Percentiles rank a stretch among this genome's conserved stretches.
Conservation (phyloP, 441 rosid species). For the Bocquillonia castaneifolia region DNA sequence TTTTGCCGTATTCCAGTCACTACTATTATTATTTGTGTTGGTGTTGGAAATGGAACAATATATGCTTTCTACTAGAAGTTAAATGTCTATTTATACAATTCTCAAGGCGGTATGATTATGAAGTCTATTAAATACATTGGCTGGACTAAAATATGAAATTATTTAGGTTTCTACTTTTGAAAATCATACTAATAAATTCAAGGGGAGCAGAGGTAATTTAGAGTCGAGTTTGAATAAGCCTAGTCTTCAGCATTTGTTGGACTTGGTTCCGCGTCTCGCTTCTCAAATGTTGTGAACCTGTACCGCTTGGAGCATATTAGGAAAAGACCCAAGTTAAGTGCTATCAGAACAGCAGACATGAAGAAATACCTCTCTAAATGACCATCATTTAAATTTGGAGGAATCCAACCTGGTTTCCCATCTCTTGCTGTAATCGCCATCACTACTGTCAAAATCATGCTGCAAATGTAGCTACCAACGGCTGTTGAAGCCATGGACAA, state of each 20-base stretch:
- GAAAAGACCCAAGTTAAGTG: slow-evolving; percentile 22
- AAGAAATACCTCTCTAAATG: slow-evolving; percentile 42
- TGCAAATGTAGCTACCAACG: slow-evolving; percentile 28
- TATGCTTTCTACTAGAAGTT: too few relatives aligned
- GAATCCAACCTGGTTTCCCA: slow-evolving; percentile 40
- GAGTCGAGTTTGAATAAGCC: neutral
- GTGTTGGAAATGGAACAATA: neutral
- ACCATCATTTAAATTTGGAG: slow-evolving; percentile 31
- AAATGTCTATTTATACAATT: neutral
- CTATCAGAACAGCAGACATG: slow-evolving; percentile 24
- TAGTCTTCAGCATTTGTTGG: neutral
- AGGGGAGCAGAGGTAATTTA: too few relatives aligned
- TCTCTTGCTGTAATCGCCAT: slow-evolving; percentile 29
- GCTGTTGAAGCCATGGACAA: slow-evolving; percentile 38
- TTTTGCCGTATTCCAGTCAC: neutral
- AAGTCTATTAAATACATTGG: too few relatives aligned
- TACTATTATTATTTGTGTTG: too few relatives aligned
- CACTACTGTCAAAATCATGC: slow-evolving; percentile 31
- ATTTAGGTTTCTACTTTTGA: too few relatives aligned
- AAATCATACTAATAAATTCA: too few relatives aligned
- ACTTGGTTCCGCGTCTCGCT: slow-evolving; percentile 6
- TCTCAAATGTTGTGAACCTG: slow-evolving; percentile 21
- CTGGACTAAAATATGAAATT: too few relatives aligned
- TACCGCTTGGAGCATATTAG: too few relatives aligned
- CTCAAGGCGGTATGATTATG: neutral